phyloP scores from a whole-genome alignment of 1,139 yeast species.

The Yamadazyma siamensis region DNA sequence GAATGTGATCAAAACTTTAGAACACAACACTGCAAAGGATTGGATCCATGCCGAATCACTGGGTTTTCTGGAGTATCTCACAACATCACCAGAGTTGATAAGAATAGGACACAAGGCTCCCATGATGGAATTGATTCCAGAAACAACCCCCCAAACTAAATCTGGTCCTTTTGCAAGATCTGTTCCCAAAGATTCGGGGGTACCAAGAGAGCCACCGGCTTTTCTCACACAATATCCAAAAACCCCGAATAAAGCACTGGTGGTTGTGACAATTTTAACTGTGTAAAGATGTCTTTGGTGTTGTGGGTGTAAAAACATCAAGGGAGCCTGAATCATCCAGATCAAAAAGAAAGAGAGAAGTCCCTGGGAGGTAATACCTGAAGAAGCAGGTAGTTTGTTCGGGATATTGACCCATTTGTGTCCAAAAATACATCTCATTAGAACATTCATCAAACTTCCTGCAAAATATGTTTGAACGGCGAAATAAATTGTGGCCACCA shows the following conservation, averaged over 20 bases:
- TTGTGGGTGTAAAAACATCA: conserved; percentile 10
- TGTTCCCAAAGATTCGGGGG: conserved; percentile 10
- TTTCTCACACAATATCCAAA: conserved; percentile 12
- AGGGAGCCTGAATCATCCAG: conserved; percentile 10
- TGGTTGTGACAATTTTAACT: conserved; percentile 9
- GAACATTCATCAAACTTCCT: conserved; percentile 8
- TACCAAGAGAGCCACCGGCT: conserved; percentile 13
- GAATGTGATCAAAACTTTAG: conserved; percentile 12
- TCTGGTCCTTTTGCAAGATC: conserved; percentile 9
- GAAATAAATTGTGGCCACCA: conserved; percentile 11
- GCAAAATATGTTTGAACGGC: conserved; percentile 11
- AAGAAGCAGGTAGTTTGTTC: conserved; percentile 5
- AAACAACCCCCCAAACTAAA: conserved; percentile 11
- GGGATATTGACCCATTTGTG: conserved; percentile 8
- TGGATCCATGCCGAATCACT: conserved; percentile 13
- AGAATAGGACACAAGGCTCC: conserved; percentile 13
- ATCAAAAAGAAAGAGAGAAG: conserved; percentile 9
- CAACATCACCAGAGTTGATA: conserved; percentile 12
- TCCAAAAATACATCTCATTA: conserved; percentile 11
- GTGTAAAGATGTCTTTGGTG: conserved; percentile 8
- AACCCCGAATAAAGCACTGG: conserved; percentile 9
- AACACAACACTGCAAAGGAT: conserved; percentile 10
- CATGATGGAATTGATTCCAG: conserved; percentile 12
- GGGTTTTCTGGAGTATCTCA: conserved; percentile 10
- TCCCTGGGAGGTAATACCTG: conserved; percentile 9